Base-by-base conservation (phyloP, 495 filamentous ascomycete genomes). In the Trichoderma virens region DNA sequence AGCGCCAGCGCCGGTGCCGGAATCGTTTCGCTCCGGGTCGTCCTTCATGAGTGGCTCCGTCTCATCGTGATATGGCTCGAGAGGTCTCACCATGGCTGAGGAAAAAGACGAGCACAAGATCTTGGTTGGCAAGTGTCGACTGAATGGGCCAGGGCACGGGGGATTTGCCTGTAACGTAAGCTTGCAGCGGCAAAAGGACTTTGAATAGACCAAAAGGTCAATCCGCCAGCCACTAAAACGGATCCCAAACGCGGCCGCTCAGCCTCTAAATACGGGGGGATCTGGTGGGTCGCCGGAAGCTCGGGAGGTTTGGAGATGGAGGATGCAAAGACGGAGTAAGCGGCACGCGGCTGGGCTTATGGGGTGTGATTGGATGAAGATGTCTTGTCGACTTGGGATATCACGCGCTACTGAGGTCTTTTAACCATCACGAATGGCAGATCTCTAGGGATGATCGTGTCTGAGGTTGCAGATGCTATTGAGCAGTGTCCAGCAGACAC, bases 31-130 rank as follows among this genome's bases (percentile, higher is more conserved):
- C 32, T 23, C 34, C 1, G 62, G 2, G 30, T 63, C 62, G 62
- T 56, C 43, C 43, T 63, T 61, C 61, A 62, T 62, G 61, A 62
- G 61, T n/a, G 61, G 61, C n/a, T 62, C 34, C 13, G 8, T 34
- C n/a, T 62, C 30, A 28, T 64, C 62, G 25, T 59, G 62, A 27
- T 45, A 45, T 2, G n/a, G 23, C 30, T 45, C 27, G 32, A 25
- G 13, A 16, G 25, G 51, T 27, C 51, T 56, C 51, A 64, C 62
- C 62, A 64, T 64, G 39, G 25, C 62, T 64, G 34, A 39, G 32
- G 2, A 23, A 35, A 32, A 43, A 61, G 25, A 64, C 28, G 14
- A 30, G n/a, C n/a, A n/a, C n/a, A n/a, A n/a, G n/a, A n/a, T n/a
- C n/a, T n/a, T n/a, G n/a, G n/a, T n/a, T n/a, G n/a, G n/a, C n/a